Conservation (phyloP, 371 early-diverging fungal species). For the Mucor ambiguus region DNA sequence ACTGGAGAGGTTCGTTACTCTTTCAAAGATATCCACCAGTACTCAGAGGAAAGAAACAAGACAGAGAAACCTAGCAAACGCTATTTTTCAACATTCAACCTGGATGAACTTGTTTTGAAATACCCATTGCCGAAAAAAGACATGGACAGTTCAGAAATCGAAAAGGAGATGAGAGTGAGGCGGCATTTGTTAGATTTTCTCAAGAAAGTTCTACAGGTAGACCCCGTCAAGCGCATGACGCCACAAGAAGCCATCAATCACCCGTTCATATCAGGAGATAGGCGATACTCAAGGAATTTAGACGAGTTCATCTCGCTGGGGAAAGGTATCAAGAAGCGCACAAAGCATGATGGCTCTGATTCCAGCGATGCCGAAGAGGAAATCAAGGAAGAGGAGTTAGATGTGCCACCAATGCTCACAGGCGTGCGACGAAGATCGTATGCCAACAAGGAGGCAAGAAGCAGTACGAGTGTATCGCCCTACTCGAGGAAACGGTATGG, state of each 20-base stretch:
- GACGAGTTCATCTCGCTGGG: slow-evolving; percentile 7
- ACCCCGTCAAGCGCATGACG: slow-evolving; percentile 88
- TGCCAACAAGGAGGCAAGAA: slow-evolving; percentile 10
- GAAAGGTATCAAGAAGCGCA: not conserved
- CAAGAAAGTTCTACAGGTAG: slow-evolving; percentile 76
- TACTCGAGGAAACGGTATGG: slow-evolving; percentile 3
- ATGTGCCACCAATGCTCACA: slow-evolving; percentile 9
- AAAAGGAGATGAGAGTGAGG: slow-evolving; percentile 71
- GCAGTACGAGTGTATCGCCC: slow-evolving; percentile 12
- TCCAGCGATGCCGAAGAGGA: not conserved
- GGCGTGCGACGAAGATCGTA: slow-evolving; percentile 12
- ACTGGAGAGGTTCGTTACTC: slow-evolving; percentile 52
- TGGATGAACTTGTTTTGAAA: slow-evolving; percentile 79
- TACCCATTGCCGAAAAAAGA: slow-evolving; percentile 79
- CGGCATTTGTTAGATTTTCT: slow-evolving; percentile 83
- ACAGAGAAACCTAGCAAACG: slow-evolving; percentile 85
- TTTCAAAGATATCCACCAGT: slow-evolving; percentile 81
- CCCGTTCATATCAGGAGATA: slow-evolving; percentile 82
- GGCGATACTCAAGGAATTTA: not conserved
- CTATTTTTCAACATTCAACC: slow-evolving; percentile 77
- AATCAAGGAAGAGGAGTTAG: slow-evolving; percentile 2
- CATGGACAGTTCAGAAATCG: slow-evolving; percentile 61
- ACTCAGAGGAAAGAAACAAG: slow-evolving; percentile 68
- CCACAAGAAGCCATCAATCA: slow-evolving; percentile 91
- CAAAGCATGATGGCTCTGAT: not conserved